These are phyloP conservation scores for Combretum micranthum DNA, from an alignment of 345 rosid genomes.

Conservation along the genomic window DNA sequence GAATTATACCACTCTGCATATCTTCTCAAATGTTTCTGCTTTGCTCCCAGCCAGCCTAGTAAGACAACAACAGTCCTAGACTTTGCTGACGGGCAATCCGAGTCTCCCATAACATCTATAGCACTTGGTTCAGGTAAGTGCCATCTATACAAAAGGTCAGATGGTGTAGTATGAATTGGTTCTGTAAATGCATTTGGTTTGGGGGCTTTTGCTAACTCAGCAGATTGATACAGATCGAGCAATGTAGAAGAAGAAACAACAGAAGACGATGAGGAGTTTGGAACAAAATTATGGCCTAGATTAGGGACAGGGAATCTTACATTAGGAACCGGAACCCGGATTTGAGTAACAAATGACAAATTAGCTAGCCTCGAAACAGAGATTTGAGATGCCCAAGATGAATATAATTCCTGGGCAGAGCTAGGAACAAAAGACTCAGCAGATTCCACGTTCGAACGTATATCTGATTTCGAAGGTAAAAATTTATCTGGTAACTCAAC, in stretches of 20 bases:
- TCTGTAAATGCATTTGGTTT: slow-evolving; percentile 32
- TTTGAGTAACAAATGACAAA: slow-evolving; percentile 46
- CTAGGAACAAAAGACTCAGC: slow-evolving; percentile 25
- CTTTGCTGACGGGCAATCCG: slow-evolving; percentile 49
- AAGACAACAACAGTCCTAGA: slow-evolving; percentile 84
- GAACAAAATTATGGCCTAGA: slow-evolving; percentile 19
- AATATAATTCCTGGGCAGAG: slow-evolving; percentile 22
- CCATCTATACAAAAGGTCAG: slow-evolving; percentile 78
- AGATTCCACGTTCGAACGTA: slow-evolving; percentile 27
- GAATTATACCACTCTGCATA: slow-evolving; percentile 97
- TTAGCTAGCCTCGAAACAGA: slow-evolving; percentile 57
- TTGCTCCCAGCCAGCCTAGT: slow-evolving; percentile 98
- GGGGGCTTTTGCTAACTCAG: slow-evolving; percentile 61
- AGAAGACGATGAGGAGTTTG: slow-evolving; percentile 18
- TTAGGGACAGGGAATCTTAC: slow-evolving; percentile 28
- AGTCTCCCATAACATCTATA: slow-evolving; percentile 44
- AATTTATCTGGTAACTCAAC: slow-evolving; percentile 55
- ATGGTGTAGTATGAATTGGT: slow-evolving; percentile 25
- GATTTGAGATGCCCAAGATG: slow-evolving; percentile 53
- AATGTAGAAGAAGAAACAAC: slow-evolving; percentile 41
- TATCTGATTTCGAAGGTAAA: slow-evolving; percentile 30
- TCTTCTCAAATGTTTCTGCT: slow-evolving; percentile 86
- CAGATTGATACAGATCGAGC: slow-evolving; percentile 51
- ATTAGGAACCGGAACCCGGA: slow-evolving; percentile 57
- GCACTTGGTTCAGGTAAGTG: slow-evolving; percentile 71